Evolutionary conservation across 257 asterid species (phyloP), one percentile per base, ranked within the genome.

Genomic region (Marsdenia floribunda): DNA sequence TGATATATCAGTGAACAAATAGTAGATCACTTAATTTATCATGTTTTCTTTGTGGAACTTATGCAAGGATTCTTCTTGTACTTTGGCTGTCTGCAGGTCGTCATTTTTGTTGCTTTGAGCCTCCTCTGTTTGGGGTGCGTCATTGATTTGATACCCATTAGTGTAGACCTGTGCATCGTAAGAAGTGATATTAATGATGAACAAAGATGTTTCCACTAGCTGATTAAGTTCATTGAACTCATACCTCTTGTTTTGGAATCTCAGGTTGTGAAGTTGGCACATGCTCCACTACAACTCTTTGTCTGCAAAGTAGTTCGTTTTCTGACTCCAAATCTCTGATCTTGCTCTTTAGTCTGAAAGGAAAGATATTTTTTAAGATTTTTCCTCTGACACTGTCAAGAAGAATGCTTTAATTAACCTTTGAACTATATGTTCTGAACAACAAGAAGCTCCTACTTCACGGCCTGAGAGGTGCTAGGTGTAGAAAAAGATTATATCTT

Each of bases 301-400:
- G 88, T 76, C 82, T 86, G 68, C 72, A 88, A 35, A 93, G 93
- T 75, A 74, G 49, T 77, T 84, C 85, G 77, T 89, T 93, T 78
- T 93, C 98, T 42, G 90, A 81, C 84, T 93, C 97, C 88, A 90
- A 82, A 63, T 85, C 92, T 71, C 71, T 84, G 74, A 93, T 87
- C 85, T 84, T 88, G 79, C 74, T 88, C 81, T 80, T 89, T 79
- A 93, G 86, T 71, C 98, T 93, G 90, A 55, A 26, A 77, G 33
- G 37, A 73, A 69, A 12, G n/a, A 66, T 77, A 60, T 26, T 60
- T 47, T 75, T 70, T 79, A 75, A 81, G 83, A 47, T 64, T 53
- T 69, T 63, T 12, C 35, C 53, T 75, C 54, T 29, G 65, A 10
- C 46, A 8, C 21, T 19, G 1, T 29, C 19, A 35, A 47, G 6